Base-by-base conservation (phyloP, 1,284 basidiomycete genomes). In the Apiotrichum veenhuisii region DNA sequence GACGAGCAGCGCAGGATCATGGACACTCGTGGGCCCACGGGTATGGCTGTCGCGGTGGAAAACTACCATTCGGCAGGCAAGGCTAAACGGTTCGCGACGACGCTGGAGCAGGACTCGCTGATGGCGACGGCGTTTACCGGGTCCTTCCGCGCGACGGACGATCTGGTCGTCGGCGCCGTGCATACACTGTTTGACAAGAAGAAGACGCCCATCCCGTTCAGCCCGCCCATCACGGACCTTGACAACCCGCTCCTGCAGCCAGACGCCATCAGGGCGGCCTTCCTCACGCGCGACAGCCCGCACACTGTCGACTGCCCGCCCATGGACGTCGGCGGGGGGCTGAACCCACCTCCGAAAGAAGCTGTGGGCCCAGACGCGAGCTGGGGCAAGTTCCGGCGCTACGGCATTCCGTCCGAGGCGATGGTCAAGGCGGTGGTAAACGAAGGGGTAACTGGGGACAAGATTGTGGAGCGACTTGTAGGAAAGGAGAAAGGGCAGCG, bases 21-120 rank as follows among this genome's bases (percentile, higher is more conserved):
- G 55, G 76, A 83, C 42, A 65, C 82, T 57, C 84, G 89, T 42
- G 91, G 89, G 69, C 91, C 91, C 9, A 93, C 91, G 2, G 91
- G 89, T 67, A 79, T 93, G 64, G 89, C 87, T 71, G 85, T 94
- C 36, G 83, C 90, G 23, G 79, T 94, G 17, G 76, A 82, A 64
- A 87, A 89, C 10, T 82, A 92, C 56, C 83, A 88, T 49, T 18
- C 23, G 7, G 51, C 51, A 8, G 22, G 3, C 18, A 3, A 5
- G 12, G 47, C 46, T 2, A 53, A 45, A 47, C 54, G 54, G n/a
- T 50, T 37, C 15, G 47, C 54, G 2, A 50, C 47, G 5, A 37
- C 41, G 12, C 23, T 50, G 12, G 54, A 55, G 15, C 30, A 55
- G 18, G 54, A 55, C 37, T 41, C 41, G 3, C 43, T 45, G 14